phyloP scores from a whole-genome alignment of 2,329 filamentous ascomycete species.

The Cladosporium halotolerans region DNA sequence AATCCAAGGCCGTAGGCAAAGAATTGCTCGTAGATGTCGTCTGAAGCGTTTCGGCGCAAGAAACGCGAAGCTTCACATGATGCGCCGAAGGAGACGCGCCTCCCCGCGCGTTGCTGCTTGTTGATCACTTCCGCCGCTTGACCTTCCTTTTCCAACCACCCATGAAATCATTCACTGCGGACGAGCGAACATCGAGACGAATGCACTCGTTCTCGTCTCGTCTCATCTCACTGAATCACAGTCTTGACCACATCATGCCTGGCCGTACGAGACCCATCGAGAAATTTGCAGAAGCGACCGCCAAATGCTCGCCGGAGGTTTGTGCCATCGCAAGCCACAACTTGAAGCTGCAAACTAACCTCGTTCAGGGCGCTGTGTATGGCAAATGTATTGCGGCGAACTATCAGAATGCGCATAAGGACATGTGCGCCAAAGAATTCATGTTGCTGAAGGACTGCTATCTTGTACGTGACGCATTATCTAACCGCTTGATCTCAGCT shows the following conservation, averaged over 20 bases:
- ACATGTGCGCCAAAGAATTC: conserved; percentile 85
- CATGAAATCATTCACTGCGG: conserved; percentile 1
- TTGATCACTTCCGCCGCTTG: neutral
- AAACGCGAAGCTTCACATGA: neutral
- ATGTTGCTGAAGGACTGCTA: conserved; percentile 81
- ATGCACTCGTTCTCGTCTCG: no score
- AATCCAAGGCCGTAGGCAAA: neutral
- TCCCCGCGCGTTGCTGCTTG: neutral
- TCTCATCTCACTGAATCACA: no score
- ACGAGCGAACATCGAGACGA: no score
- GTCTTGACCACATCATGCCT: conserved; percentile 26
- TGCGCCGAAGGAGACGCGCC: neutral
- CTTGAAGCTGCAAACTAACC: neutral
- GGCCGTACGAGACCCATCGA: conserved; percentile 57
- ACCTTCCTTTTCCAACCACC: neutral
- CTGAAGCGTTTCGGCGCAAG: neutral
- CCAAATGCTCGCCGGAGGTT: conserved; percentile 62
- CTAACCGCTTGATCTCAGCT: neutral
- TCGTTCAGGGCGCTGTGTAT: conserved; percentile 66
- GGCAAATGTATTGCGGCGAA: conserved; percentile 87
- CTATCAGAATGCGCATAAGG: conserved; percentile 83
- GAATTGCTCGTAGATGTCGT: neutral
- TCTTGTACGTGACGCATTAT: conserved; percentile 40
- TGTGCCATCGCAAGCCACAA: conserved; percentile 12
- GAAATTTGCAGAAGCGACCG: conserved; percentile 59